These are phyloP conservation scores for Ustilago bromivora DNA, from an alignment of 1,284 basidiomycete species.

Conservation along the genomic window DNA sequence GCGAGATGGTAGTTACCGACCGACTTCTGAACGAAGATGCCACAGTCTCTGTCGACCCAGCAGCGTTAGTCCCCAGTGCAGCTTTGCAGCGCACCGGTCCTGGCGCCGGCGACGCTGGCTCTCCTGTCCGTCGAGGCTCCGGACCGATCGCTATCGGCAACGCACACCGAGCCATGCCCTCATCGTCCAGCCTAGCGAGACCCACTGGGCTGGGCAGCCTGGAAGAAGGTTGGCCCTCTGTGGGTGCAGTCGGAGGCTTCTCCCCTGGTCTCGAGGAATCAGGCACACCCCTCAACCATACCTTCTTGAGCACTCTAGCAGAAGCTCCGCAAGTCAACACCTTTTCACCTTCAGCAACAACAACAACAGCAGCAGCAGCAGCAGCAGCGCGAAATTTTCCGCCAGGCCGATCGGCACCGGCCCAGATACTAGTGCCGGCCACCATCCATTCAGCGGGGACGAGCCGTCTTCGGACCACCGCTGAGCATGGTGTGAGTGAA, in stretches of 20 bases:
- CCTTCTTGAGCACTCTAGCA: constrained; percentile 72
- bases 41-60: not conserved
- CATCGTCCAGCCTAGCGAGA: constrained; percentile 13
- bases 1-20: constrained; percentile 40
- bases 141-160: constrained; percentile 36
- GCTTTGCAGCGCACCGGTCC: constrained; percentile 13
- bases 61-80: not conserved
- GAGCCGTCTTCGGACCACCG: constrained; percentile 13
- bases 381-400: constrained; percentile 43
- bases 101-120: constrained; percentile 27
- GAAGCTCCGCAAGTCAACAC: constrained; percentile 53
- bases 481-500: constrained; percentile 13
- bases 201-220: constrained; percentile 19
- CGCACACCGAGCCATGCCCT: constrained; percentile 14
- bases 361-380: not conserved
- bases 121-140: constrained; percentile 34
- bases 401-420: constrained; percentile 56
- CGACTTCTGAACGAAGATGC: constrained; percentile 33
- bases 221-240: constrained; percentile 31
- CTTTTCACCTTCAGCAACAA: constrained; percentile 1
- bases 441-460: constrained; percentile 16
- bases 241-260: constrained; percentile 31
- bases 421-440: constrained; percentile 45
- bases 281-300: constrained; percentile 72
- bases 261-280: constrained; percentile 53